Evolutionary conservation across 2,329 filamentous ascomycete genomes (phyloP).

Genomic region (Talaromyces sp.): DNA sequence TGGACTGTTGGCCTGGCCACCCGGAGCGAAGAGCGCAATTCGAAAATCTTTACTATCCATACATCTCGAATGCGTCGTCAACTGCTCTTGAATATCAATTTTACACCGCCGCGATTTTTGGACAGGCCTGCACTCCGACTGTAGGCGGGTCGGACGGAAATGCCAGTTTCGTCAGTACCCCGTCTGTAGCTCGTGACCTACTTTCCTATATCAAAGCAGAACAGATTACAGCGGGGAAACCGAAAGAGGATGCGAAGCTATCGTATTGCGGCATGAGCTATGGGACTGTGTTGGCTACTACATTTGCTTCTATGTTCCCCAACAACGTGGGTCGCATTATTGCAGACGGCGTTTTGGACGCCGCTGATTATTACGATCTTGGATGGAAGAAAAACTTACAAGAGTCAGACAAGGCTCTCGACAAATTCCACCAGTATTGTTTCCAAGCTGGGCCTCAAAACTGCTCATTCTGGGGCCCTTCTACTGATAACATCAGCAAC

Average conservation of each 20-base stretch:
- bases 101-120: conserved; percentile 11
- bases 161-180: conserved; percentile 24
- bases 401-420: neutral
- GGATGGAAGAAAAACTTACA: neutral
- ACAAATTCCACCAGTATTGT: neutral
- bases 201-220: conserved; percentile 22
- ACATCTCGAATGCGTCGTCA: conserved; percentile 13
- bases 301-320: conserved; percentile 2
- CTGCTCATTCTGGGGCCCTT: conserved; percentile 13
- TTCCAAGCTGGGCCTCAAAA: conserved; percentile 4
- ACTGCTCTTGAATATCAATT: conserved; percentile 11
- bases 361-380: neutral
- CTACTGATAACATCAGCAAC: conserved; percentile 6
- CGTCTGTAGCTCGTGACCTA: conserved; percentile 25
- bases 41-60: conserved; percentile 12
- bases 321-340: neutral
- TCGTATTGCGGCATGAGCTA: neutral
- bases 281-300: neutral
- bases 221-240: conserved; percentile 1
- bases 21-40: conserved; percentile 13
- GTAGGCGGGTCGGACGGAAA: conserved; percentile 14
- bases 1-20: conserved; percentile 24
- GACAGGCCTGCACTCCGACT: conserved; percentile 10
- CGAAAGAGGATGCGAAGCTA: conserved; percentile 8
- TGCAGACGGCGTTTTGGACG: neutral